Percentiles rank a stretch among this genome's conserved stretches.
Conservation (phyloP, 805 yeast genomes). For the Jamesozyma jinghongensis region DNA sequence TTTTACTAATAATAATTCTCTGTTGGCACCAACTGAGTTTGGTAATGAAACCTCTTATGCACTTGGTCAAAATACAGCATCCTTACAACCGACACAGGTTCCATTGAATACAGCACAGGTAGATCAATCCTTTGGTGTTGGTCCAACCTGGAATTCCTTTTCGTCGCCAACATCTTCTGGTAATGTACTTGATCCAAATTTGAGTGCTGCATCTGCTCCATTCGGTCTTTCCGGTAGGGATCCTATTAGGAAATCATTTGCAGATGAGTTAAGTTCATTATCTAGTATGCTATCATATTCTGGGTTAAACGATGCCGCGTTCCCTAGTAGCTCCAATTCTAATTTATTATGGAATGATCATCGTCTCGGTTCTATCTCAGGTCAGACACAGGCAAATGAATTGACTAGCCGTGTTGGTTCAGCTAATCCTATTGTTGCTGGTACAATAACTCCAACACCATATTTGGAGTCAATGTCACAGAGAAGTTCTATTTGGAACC, state of each 20-base stretch:
- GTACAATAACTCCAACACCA: slow-evolving; percentile 1
- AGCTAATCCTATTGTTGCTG: not conserved
- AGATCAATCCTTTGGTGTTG: not conserved
- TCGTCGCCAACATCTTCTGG: slow-evolving; percentile 1
- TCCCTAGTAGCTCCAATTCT: slow-evolving; percentile 2
- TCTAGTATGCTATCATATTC: slow-evolving; percentile 22
- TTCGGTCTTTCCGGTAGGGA: slow-evolving; percentile 6
- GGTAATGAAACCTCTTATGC: not conserved
- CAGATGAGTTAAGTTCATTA: slow-evolving; percentile 21
- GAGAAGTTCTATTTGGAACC: slow-evolving; percentile 26
- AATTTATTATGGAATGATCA: slow-evolving; percentile 16
- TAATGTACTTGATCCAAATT: not conserved
- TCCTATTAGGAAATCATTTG: slow-evolving; percentile 14
- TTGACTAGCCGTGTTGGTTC: not conserved
- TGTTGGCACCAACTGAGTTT: not conserved
- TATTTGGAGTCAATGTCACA: slow-evolving; percentile 3
- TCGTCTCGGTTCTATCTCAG: not conserved
- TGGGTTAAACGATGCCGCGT: slow-evolving; percentile 11
- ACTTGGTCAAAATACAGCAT: not conserved
- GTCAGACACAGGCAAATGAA: slow-evolving; percentile 2
- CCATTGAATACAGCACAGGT: slow-evolving; percentile 2
- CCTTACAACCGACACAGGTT: not conserved
- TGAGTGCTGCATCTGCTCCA: not conserved
- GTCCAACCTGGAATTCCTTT: slow-evolving; percentile 4
- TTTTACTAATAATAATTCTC: not conserved